These are phyloP conservation scores for Euphorbia peplus DNA, from an alignment of 345 rosid genomes.

Conservation along the genomic window DNA sequence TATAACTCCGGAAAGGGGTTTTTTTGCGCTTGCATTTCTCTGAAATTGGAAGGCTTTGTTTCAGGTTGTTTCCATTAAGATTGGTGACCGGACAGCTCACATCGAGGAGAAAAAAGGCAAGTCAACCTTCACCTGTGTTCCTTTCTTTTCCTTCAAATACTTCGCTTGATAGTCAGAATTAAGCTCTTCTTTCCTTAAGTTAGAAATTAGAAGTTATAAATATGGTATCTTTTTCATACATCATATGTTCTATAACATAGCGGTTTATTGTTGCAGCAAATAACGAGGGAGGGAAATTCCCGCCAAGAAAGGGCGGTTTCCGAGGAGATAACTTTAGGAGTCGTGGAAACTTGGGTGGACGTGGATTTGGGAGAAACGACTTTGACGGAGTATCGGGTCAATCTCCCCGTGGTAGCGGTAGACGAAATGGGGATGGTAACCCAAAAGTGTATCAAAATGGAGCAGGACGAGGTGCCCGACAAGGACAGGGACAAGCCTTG, in stretches of 20 bases:
- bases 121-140: not conserved
- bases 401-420: not conserved
- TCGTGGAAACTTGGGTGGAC: slow-evolving; percentile 16
- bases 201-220: not conserved
- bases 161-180: not conserved
- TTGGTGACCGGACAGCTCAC: slow-evolving; percentile 62
- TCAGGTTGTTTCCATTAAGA: slow-evolving; percentile 46
- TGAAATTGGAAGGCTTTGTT: not conserved
- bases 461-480: slow-evolving; percentile 9
- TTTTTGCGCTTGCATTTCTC: not conserved
- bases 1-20: not conserved
- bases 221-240: not conserved
- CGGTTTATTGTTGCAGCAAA: slow-evolving; percentile 19
- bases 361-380: slow-evolving; percentile 19
- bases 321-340: slow-evolving; percentile 12
- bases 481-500: slow-evolving; percentile 5
- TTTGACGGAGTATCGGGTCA: slow-evolving; percentile 21
- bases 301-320: slow-evolving; percentile 14
- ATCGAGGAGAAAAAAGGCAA: slow-evolving; percentile 78
- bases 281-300: slow-evolving; percentile 15
- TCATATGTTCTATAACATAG: too few relatives aligned
- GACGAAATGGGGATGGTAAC: slow-evolving; percentile 20
- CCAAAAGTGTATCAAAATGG: slow-evolving; percentile 21
- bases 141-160: not conserved
- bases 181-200: not conserved